These are phyloP conservation scores for Alloascoidea hylecoeti DNA, from an alignment of 805 yeast species.

Conservation along the genomic window DNA sequence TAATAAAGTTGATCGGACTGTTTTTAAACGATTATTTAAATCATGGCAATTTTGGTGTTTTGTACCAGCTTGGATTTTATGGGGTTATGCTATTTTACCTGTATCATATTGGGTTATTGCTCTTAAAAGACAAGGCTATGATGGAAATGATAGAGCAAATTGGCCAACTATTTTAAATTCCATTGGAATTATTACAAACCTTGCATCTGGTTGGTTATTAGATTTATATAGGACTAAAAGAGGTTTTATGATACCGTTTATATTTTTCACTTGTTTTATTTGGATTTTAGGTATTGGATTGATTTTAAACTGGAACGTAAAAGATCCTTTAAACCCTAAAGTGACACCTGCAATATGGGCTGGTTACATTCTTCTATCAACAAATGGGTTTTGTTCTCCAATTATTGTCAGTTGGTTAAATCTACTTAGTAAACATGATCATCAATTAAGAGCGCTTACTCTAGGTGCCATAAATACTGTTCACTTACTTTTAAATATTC, in stretches of 20 bases:
- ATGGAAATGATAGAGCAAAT: not conserved
- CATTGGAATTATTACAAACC: not conserved
- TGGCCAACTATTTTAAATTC: not conserved
- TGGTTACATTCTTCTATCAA: not conserved
- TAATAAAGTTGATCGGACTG: not conserved
- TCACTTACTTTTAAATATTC: not conserved
- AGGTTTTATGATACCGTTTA: no score
- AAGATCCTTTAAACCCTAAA: not conserved
- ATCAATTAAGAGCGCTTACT: not conserved
- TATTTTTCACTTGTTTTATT: not conserved
- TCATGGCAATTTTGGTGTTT: not conserved
- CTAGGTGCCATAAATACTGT: not conserved
- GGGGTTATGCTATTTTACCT: not conserved
- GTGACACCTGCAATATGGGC: not conserved
- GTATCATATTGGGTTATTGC: not conserved
- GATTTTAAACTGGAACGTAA: not conserved
- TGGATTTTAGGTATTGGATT: not conserved
- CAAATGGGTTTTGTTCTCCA: not conserved
- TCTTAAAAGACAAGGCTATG: not conserved
- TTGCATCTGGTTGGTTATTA: not conserved
- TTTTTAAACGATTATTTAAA: not conserved
- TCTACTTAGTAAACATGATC: not conserved
- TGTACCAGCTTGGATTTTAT: not conserved
- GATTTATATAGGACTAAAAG: not conserved
- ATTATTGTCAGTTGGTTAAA: not conserved